Base-by-base conservation (phyloP, 2,329 filamentous ascomycete genomes). In the Monosporascus sp. region DNA sequence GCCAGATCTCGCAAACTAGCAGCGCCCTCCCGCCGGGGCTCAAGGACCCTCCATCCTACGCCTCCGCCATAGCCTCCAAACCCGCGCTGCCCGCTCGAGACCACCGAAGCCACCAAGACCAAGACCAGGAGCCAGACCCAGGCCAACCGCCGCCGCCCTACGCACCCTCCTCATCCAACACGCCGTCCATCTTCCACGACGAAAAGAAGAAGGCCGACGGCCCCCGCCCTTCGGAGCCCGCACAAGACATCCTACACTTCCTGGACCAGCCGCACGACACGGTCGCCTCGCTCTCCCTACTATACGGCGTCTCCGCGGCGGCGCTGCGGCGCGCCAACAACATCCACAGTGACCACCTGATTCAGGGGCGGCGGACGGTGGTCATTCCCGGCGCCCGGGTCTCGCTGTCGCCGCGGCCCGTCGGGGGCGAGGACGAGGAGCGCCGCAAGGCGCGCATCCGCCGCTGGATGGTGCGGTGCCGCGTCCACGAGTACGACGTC, bases 391-490 rank as follows among this genome's bases (percentile, higher is more conserved):
- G 83, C 3, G 78, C 83, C 4, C 84, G 83, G 3, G 74, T 86
- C 6, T 87, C 82, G 60, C 72, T 91, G 24, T 89, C 84, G 46
- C 87, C 88, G 1, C 74, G 79, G 27, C 88, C 89, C 0, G 62
- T 89, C n/a, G 87, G 88, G 51, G 83, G 85, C 47, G 88, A 90
- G 64, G 86, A 88, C 46, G 88, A 90, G 63, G 85, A 89, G 70
- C 74, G 80, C 48, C 79, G 84, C 57, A 92, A 89, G 70, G 77
- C 74, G 18, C 85, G 85, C 64, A 78, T 93, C 37, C 77, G 89
- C 43, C 81, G 87, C 56, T 93, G 87, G 76, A 92, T 92, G 89
- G 83, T 90, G 2, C 77, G 79, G 1, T 89, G 85, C 71, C 93
- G 93, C 66, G 86, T 89, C 27, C 74, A 81, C 24, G 87, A 92